These are phyloP conservation scores for Arxiozyma slooffiae DNA, from an alignment of 1,139 yeast genomes.

Conservation along the genomic window DNA sequence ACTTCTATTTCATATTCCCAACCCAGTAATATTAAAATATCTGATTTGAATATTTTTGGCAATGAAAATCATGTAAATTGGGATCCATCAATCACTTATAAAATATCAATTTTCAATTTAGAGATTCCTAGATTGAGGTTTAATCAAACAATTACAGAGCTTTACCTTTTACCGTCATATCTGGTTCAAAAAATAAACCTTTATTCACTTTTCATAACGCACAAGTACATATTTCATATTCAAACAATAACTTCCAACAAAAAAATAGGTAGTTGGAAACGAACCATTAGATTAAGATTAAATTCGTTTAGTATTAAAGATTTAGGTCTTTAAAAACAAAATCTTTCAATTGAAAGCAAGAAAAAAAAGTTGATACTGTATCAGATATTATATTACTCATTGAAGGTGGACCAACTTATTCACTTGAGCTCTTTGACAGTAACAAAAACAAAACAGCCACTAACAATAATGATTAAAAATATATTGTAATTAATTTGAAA, in stretches of 20 bases:
- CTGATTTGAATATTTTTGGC: conserved; percentile 23
- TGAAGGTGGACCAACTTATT: conserved; percentile 30
- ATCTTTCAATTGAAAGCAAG: conserved; percentile 55
- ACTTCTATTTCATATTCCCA: conserved; percentile 36
- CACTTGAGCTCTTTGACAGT: not conserved
- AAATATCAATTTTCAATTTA: conserved; percentile 52
- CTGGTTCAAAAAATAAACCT: conserved; percentile 66
- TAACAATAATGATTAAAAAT: conserved; percentile 32
- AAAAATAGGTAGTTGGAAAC: conserved; percentile 38
- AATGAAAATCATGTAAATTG: conserved; percentile 11
- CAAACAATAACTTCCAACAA: conserved; percentile 30
- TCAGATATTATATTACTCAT: conserved; percentile 65
- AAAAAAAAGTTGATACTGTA: conserved; percentile 58
- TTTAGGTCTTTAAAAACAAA: conserved; percentile 28
- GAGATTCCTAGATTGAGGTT: conserved; percentile 53
- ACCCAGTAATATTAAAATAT: conserved; percentile 22
- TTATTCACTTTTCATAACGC: conserved; percentile 64
- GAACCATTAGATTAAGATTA: conserved; percentile 50
- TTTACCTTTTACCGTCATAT: conserved; percentile 61
- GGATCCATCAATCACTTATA: conserved; percentile 28
- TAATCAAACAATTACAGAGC: conserved; percentile 49
- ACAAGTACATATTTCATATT: conserved; percentile 39
- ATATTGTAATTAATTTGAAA: conserved; percentile 56
- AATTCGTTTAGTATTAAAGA: conserved; percentile 51
- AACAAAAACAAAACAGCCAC: too few relatives aligned